phyloP scores from a whole-genome alignment of 108 stramenopile species.

The Cyclostephanos invisitatus region DNA sequence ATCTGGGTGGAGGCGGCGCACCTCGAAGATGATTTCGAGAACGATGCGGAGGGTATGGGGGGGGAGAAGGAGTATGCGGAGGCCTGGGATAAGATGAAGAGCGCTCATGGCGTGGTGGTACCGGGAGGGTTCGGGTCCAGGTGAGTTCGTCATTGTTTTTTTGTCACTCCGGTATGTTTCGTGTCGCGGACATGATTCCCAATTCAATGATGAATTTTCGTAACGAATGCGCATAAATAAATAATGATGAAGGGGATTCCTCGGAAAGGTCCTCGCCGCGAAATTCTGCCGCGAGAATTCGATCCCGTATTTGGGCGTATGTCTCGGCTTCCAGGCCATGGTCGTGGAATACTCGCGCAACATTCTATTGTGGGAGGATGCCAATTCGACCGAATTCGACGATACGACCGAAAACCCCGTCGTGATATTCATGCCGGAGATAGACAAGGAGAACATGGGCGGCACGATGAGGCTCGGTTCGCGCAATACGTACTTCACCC shows the following conservation, averaged over 20 bases:
- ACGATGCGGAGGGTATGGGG: constrained; percentile 31
- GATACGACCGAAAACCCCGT: constrained; percentile 76
- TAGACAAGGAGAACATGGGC: constrained; percentile 95
- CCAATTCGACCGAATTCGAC: constrained; percentile 96
- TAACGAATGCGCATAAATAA: constrained; percentile 6
- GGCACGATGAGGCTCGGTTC: constrained; percentile 99
- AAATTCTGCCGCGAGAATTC: constrained; percentile 85
- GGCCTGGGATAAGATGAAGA: constrained; percentile 68
- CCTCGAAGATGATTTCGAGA: constrained; percentile 65
- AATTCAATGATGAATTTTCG: too few relatives aligned
- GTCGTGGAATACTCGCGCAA: constrained; percentile 97
- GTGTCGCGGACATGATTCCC: too few relatives aligned
- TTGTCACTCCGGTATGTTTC: too few relatives aligned
- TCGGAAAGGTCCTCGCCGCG: constrained; percentile 91
- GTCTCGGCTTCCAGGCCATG: constrained; percentile 97
- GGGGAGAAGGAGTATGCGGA: constrained; percentile 56
- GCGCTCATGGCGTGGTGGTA: constrained; percentile 76
- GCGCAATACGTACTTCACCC: constrained; percentile 85
- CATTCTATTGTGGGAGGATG: constrained; percentile 78
- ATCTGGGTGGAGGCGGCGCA: constrained; percentile 96
- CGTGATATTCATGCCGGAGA: constrained; percentile 99
- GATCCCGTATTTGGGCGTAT: constrained; percentile 94
- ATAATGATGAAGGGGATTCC: constrained; percentile 75
- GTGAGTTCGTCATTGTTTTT: constrained; percentile 37
- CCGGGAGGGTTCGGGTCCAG: constrained; percentile 94